Evolutionary conservation across 129 eudicot genomes (phyloP), one percentile per base, ranked within the genome.

Genomic region (Saussurea involucrata): DNA sequence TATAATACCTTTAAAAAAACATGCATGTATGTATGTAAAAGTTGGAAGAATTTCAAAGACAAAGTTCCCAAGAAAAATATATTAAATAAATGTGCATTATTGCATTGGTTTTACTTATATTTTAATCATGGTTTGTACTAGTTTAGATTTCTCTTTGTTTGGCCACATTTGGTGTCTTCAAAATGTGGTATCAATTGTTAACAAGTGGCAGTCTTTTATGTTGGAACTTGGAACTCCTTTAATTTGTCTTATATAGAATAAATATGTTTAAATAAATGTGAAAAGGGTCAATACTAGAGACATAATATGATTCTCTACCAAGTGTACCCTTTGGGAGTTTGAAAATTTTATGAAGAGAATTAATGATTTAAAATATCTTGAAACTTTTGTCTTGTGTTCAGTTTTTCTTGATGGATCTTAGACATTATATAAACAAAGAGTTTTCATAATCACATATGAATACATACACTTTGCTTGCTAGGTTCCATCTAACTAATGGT

Each of bases 11-110:
- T n/a, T n/a, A n/a, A n/a, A n/a, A n/a, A n/a, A n/a, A n/a, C n/a
- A n/a, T n/a, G n/a, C 84, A 80, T 74, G 84, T 75, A 74, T 74
- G 80, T 11, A 80, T 80, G 70, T 67, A 58, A 66, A 74, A 74
- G 53, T 53, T 58, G 20, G 65, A 36, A 58, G 65, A 67, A 57
- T 58, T 74, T 74, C 3, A 36, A 25, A 74, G 42, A 80, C 64
- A 76, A 68, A 74, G 66, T 73, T 57, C 71, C 71, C 75, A 57
- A 53, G 73, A 73, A 61, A 65, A 65, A 46, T 40, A 20, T 73
- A 68, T 60, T 18, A 75, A 63, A 57, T 76, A 63, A 32, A 42
- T 72, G 72, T 66, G 80, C 53, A 72, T 60, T 78, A 78, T 76
- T 74, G 67, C 77, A 63, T 66, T 68, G 66, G 31, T 66, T 40